Evolutionary conservation across 495 filamentous ascomycete species (phyloP), one percentile per base, ranked within the genome.

Genomic region (Podospora bellae-mahoneyi): DNA sequence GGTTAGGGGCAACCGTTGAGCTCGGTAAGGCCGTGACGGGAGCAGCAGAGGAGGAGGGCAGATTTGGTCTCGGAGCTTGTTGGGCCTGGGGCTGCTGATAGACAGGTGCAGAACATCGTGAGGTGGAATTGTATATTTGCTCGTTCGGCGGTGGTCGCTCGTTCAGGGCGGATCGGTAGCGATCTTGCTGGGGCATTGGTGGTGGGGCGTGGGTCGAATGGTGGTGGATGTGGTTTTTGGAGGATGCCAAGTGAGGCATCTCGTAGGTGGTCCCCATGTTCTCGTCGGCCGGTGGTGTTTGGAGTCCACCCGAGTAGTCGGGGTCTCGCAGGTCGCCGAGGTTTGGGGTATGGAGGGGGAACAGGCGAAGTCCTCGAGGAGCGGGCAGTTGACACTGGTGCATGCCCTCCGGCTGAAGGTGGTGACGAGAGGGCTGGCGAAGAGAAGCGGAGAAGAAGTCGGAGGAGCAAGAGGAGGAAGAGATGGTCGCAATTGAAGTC

Each of bases 241-340:
- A 80, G 23, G 78, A 73, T 67, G 71, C 76, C 68, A 78, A 75
- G 65, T 78, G 77, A 54, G 76, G 73, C 67, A 81, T 71, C 48
- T 84, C 80, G 66, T 82, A 84, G 27, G 82, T 75, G 64, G 83
- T 79, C 64, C 76, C 84, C 75, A 84, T 84, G 28, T 67, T 69
- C 62, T 79, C 78, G 72, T 85, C 83, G 65, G 75, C 70, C 7
- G 84, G 84, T 27, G 84, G 85, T 66, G 84, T 85, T 69, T 74
- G 81, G 68, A 86, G 80, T 64, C 83, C 82, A 70, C 72, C 55
- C 5, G 62, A 66, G 53, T 44, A 66, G 53, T 44, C 19, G 27
- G n/a, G 27, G 20, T 63, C 9, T 63, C 20, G 32, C n/a, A 26
- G 26, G 5, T 44, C 44, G n/a, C 19, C 10, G 58, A 32, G 30